Conservation (phyloP, 495 filamentous ascomycete genomes). For the Neurospora sp. region DNA sequence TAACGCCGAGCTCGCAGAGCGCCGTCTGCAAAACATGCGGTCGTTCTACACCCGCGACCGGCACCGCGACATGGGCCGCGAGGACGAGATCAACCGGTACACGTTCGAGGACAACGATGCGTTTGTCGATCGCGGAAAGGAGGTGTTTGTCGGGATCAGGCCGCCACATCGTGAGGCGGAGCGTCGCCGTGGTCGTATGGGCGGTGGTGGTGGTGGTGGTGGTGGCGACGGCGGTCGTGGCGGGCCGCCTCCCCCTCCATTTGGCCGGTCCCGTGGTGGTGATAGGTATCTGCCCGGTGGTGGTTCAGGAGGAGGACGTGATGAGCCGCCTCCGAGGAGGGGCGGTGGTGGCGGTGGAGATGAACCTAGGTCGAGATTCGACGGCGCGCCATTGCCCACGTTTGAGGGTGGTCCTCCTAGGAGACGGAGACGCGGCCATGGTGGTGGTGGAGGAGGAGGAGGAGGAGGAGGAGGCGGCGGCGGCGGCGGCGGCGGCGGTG, state of each 20-base stretch:
- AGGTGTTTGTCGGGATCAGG: conserved; percentile 50
- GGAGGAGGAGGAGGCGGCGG: conserved; percentile 8
- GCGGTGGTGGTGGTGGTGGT: not conserved
- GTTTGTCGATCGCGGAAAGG: conserved; percentile 67
- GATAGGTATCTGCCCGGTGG: conserved; percentile 1
- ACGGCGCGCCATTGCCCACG: conserved; percentile 21
- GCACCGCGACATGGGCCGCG: conserved; percentile 42
- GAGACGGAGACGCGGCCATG: conserved; percentile 12
- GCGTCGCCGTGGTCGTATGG: conserved; percentile 8
- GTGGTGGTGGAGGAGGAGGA: not conserved
- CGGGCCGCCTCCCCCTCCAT: conserved; percentile 1
- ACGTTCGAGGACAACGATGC: conserved; percentile 63
- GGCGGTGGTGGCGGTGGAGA: conserved; percentile 1
- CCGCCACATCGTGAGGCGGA: conserved; percentile 36
- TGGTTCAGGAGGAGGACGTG: not conserved
- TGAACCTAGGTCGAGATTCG: conserved; percentile 18
- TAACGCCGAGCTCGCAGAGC: conserved; percentile 41
- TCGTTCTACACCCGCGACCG: conserved; percentile 38
- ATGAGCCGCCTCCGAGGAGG: not conserved
- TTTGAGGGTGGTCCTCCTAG: conserved; percentile 4
- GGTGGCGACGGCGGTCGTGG: conserved; percentile 1
- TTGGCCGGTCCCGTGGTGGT: conserved; percentile 1
- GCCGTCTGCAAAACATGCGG: conserved; percentile 57
- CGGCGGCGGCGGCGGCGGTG: conserved; percentile 2
- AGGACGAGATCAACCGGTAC: conserved; percentile 54